These are phyloP conservation scores for Periconia macrospinosa DNA, from an alignment of 2,329 filamentous ascomycete species.

Conservation along the genomic window DNA sequence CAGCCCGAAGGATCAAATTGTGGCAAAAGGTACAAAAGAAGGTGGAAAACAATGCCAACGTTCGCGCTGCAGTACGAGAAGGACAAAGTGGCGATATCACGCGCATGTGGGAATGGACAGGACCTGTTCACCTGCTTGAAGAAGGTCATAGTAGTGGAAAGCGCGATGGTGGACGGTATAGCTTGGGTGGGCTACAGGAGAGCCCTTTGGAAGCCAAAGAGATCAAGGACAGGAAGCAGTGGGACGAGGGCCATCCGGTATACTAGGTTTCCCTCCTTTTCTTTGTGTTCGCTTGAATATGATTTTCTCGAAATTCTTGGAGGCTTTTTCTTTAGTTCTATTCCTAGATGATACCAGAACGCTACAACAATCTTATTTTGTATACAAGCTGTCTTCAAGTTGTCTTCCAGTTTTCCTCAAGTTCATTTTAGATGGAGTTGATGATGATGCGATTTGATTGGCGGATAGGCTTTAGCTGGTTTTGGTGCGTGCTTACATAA, in stretches of 20 bases:
- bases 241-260: slow-evolving; percentile 52
- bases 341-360: slow-evolving; percentile 30
- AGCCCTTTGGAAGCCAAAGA: slow-evolving; percentile 34
- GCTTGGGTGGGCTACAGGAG: slow-evolving; percentile 30
- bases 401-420: not conserved
- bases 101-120: slow-evolving; percentile 70
- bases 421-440: not conserved
- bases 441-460: not conserved
- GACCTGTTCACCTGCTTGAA: slow-evolving; percentile 56
- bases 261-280: slow-evolving; percentile 45
- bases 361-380: slow-evolving; percentile 10
- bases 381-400: too few species aligned
- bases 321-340: slow-evolving; percentile 1
- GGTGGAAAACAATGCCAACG: slow-evolving; percentile 92
- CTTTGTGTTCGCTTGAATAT: slow-evolving; percentile 5
- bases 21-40: slow-evolving; percentile 83
- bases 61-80: slow-evolving; percentile 74
- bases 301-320: not conserved
- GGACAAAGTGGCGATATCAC: slow-evolving; percentile 58
- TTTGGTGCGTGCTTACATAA: slow-evolving; percentile 21
- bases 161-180: slow-evolving; percentile 36
- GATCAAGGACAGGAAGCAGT: slow-evolving; percentile 40
- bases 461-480: not conserved
- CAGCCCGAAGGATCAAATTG: slow-evolving; percentile 74
- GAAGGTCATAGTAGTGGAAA: slow-evolving; percentile 35